Evolutionary conservation across 1,139 yeast species (phyloP), one percentile per base, ranked within the genome.

Genomic region (Scheffersomyces parashehatae): DNA sequence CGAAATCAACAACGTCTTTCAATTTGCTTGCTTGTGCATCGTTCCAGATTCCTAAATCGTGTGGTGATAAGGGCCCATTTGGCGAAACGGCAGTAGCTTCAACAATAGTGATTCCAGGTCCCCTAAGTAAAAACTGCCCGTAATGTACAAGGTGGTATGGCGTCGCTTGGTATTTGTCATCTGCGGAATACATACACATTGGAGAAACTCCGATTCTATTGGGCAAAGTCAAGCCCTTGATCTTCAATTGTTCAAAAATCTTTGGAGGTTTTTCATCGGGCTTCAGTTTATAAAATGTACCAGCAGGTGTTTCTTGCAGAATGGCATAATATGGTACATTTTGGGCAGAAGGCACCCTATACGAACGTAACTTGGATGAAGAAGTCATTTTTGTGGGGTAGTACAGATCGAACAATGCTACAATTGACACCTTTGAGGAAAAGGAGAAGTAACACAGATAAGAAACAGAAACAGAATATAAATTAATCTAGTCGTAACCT

Each of bases 171-270:
- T 71, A 70, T 31, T 69, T 54, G 26, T 56, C 49, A 5, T 60
- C 54, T 4, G 77, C 71, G 1, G 82, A 70, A 58, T 81, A 80
- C 46, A 68, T 76, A 55, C 83, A 77, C 84, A 82, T 79, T 36
- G 86, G 86, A 1, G 85, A 71, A 12, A 81, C 82, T 13, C 78
- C 80, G 7, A 80, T 56, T 51, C 84, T 64, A 51, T 80, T 81
- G 12, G 70, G 73, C 28, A 81, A 53, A 1, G 62, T 58, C 39
- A 75, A 39, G 28, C 59, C 58, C 32, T 68, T 60, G 45, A 76
- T 68, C 32, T 51, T 62, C 35, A 76, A 45, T 1, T 79, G 79
- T 13, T 59, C 54, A 56, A 75, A 77, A 14, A 73, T 50, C 35
- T 50, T 54, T 4, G 79, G 78, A 11, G 45, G 35, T 3, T 35